Conservation (phyloP, 129 eudicot genomes). For the Centrapalus pauciflorus region DNA sequence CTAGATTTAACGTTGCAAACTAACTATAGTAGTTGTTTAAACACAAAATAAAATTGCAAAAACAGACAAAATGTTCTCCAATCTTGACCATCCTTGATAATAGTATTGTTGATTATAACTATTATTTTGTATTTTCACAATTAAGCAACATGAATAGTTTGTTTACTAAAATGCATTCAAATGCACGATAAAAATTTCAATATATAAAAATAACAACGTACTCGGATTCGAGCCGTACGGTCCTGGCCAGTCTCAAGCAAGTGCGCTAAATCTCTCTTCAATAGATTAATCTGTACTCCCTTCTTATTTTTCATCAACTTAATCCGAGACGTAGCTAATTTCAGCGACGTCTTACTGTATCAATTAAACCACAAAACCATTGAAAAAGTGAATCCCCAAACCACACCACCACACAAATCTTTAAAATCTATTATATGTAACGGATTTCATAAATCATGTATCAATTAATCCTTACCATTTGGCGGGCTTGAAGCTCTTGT, state of each 20-base stretch:
- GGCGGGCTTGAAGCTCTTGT: slow-evolving; percentile 75
- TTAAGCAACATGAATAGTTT: too few species aligned
- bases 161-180: too few species aligned
- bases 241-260: slow-evolving; percentile 76
- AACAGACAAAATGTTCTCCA: too few species aligned
- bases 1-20: too few species aligned
- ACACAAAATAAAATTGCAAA: too few species aligned
- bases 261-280: slow-evolving; percentile 76
- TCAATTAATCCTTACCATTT: slow-evolving; percentile 48
- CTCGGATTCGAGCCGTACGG: slow-evolving; percentile 80
- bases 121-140: too few species aligned
- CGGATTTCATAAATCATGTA: not conserved
- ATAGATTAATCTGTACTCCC: slow-evolving; percentile 61
- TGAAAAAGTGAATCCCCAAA: not conserved
- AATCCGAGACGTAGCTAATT: slow-evolving; percentile 65
- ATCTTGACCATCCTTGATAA: too few species aligned
- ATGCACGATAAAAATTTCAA: not conserved
- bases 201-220: slow-evolving; percentile 19
- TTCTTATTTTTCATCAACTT: slow-evolving; percentile 84
- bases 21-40: too few species aligned
- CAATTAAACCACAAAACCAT: not conserved
- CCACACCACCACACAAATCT: not conserved
- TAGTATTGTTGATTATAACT: too few species aligned
- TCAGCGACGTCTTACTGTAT: slow-evolving; percentile 81
- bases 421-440: not conserved